Base-by-base conservation (phyloP, 2,329 filamentous ascomycete species). In the Colletotrichum siamense region DNA sequence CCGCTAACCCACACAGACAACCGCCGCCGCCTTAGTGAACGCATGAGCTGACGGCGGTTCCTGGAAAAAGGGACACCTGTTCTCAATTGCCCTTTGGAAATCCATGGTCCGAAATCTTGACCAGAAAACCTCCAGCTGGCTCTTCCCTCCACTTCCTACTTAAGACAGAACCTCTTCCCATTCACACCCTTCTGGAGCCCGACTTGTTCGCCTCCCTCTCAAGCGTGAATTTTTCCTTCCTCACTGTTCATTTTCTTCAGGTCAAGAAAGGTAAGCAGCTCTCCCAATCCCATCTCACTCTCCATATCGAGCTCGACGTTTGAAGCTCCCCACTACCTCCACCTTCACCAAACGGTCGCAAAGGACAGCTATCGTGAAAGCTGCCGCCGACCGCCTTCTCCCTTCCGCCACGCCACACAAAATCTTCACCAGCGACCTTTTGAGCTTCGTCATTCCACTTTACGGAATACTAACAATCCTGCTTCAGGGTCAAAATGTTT, bases 401-500 rank as follows among this genome's bases (percentile, higher is more conserved):
- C 36, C 59, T 59, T 2, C 12, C 30, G 24, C 2, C 44, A 71
- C 6, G 13, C 7, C 12, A 15, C 66, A 7, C 44, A 13, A 52
- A 52, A 44, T 44, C 9, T 7, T 30, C 30, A 18, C 6, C 49
- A 32, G 18, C 32, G 30, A 34, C 16, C 6, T 18, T 12, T 28
- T 61, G 26, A 30, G 26, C 18, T n/a, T 24, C 34, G 18, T 34
- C 12, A 4, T n/a, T 12, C 7, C 12, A 10, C 49, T 28, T 66
- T 24, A 39, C 26, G 36, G 30, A n/a, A 26, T n/a, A n/a, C 73
- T 73, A 9, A 69, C 69, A 64, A 24, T 5, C 26, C 44, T 59
- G 13, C 55, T n/a, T 8, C 71, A 79, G 75, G 64, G 69, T 80
- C 82, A 86, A 81, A 77, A 91, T 91, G 89, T 86, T 86, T 79